These are phyloP conservation scores for Alternaria arborescens DNA, from an alignment of 2,329 filamentous ascomycete species.

Conservation along the genomic window DNA sequence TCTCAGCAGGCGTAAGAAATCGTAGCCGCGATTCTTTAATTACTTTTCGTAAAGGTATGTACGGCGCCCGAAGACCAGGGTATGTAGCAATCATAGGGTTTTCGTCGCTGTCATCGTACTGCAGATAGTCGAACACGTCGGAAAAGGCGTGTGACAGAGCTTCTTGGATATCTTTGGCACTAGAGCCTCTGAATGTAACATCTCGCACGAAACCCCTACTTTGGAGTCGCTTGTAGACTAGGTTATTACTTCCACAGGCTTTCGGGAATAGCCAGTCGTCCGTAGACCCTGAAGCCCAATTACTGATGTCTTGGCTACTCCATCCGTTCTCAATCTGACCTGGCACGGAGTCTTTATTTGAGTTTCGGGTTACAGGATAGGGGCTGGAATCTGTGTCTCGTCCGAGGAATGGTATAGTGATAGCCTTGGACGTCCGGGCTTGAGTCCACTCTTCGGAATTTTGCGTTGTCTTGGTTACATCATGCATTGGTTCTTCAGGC, in stretches of 20 bases:
- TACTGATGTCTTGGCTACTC: conserved; percentile 59
- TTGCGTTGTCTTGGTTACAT: conserved; percentile 49
- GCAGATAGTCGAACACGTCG: conserved; percentile 54
- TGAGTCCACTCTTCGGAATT: conserved; percentile 60
- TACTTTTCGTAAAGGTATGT: conserved; percentile 80
- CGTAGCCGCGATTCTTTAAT: conserved; percentile 76
- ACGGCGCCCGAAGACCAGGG: conserved; percentile 70
- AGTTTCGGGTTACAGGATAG: conserved; percentile 19
- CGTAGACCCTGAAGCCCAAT: conserved; percentile 57
- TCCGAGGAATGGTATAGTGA: conserved; percentile 14
- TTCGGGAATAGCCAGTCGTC: conserved; percentile 72
- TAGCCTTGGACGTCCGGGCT: conserved; percentile 29
- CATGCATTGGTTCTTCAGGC: conserved; percentile 51
- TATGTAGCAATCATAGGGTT: conserved; percentile 35
- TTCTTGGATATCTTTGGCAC: conserved; percentile 72
- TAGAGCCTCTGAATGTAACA: conserved; percentile 68
- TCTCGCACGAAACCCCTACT: conserved; percentile 76
- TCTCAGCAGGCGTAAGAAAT: conserved; percentile 75
- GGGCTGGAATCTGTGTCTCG: conserved; percentile 40
- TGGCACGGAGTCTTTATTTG: conserved; percentile 26
- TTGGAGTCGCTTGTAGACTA: conserved; percentile 74
- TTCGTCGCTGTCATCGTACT: conserved; percentile 39
- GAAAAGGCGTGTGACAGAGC: conserved; percentile 71
- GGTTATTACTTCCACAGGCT: conserved; percentile 70
- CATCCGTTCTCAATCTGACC: conserved; percentile 55